Evolutionary conservation across 306 rosid genomes (phyloP), one percentile per base, ranked within the genome.

Genomic region (Vicia faba): DNA sequence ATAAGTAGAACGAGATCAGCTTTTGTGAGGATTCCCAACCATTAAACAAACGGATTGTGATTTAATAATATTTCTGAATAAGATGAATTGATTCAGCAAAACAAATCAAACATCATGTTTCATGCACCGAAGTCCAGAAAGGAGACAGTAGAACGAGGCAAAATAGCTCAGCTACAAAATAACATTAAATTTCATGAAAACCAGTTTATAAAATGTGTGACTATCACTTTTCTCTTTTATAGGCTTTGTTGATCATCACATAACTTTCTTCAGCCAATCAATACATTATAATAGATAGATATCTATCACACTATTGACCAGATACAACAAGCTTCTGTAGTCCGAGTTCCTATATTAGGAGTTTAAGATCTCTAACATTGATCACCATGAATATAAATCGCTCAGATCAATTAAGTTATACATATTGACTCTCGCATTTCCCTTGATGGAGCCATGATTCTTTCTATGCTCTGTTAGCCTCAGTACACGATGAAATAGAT

Each of bases 381-480:
- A 71, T 54, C 73, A 18, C 54, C 72, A 50, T 56, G 11, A 45
- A 73, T 46, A 64, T 54, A 71, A 76, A 67, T 49, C 59, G 60
- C 49, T 40, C 25, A 11, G 64, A 64, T 54, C 50, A 64, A 56
- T 71, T 71, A 59, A 68, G 23, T 57, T 55, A 43, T 46, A 45
- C 46, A n/a, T 41, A 15, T 14, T 39, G 77, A 64, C 71, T 13
- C 15, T 56, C 68, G 28, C 49, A 33, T 61, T 68, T 65, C 49
- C 29, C 39, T 23, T 19, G 4, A 41, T 20, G 65, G 20, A 55
- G 39, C 51, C 40, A 61, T 41, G 76, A 75, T 61, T 66, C 77
- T 56, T 51, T 43, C 14, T 10, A 40, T 41, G 61, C 81, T 44
- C 64, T 7, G 48, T 50, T 44, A n/a, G 65, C 79, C 12, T 48